These are phyloP conservation scores for Termitomyces sp. DNA, from an alignment of 768 basidiomycete genomes.

Conservation along the genomic window DNA sequence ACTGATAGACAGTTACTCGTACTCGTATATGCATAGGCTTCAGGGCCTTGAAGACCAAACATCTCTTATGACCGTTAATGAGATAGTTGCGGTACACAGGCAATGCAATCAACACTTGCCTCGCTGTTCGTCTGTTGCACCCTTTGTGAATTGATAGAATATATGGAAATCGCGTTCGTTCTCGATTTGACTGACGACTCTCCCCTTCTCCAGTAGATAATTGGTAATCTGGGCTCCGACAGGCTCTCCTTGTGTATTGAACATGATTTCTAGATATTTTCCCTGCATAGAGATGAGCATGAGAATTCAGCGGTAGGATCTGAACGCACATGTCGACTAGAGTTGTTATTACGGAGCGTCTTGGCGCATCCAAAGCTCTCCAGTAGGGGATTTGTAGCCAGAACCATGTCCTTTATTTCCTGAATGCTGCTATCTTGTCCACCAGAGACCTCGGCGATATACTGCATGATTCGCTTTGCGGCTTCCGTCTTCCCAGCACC, in stretches of 20 bases:
- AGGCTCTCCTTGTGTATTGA: constrained; percentile 88
- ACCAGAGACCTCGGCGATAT: constrained; percentile 95
- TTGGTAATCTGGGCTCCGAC: constrained; percentile 98
- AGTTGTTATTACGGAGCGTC: constrained; percentile 98
- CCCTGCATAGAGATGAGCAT: constrained; percentile 48
- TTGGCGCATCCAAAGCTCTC: constrained; percentile 99
- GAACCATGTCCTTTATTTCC: constrained; percentile 98
- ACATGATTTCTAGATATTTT: constrained; percentile 99
- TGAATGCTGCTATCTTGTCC: constrained; percentile 87
- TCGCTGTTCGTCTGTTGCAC: constrained; percentile 82
- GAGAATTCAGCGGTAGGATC: neutral
- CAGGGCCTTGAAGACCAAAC: constrained; percentile 93
- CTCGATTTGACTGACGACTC: constrained; percentile 94
- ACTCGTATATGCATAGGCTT: constrained; percentile 91
- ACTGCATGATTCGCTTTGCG: constrained; percentile 99
- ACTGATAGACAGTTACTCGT: constrained; percentile 91
- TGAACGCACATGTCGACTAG: constrained; percentile 86
- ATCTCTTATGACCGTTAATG: constrained; percentile 53
- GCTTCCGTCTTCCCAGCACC: constrained; percentile 99
- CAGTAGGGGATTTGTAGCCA: constrained; percentile 94
- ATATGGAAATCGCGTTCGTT: constrained; percentile 98
- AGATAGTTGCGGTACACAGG: neutral
- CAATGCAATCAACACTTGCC: constrained; percentile 41
- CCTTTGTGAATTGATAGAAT: constrained; percentile 99
- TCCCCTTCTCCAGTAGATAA: constrained; percentile 94